Conservation (phyloP, 345 rosid genomes). For the Erysimum cheiranthoides region DNA sequence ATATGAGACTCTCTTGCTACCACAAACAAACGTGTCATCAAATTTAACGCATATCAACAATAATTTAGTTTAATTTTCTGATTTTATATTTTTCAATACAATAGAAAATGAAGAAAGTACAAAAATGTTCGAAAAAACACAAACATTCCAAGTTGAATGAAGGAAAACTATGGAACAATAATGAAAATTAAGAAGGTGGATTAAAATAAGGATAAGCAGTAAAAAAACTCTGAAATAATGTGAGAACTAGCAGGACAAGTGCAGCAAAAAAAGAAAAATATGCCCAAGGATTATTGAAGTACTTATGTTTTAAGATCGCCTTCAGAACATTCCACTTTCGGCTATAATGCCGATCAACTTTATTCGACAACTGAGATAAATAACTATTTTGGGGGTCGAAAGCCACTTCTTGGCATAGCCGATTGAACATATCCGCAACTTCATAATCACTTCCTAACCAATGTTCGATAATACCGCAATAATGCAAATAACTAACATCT, state of each 20-base stretch:
- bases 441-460: conserved; percentile 84
- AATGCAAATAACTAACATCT: conserved; percentile 79
- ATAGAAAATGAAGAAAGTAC: not conserved
- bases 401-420: conserved; percentile 80
- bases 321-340: conserved; percentile 82
- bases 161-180: not conserved
- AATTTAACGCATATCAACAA: no score
- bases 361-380: conserved; percentile 61
- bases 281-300: conserved; percentile 88
- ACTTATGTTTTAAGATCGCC: conserved; percentile 73
- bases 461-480: conserved; percentile 81
- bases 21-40: no score
- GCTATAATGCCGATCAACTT: conserved; percentile 64
- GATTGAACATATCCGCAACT: conserved; percentile 82
- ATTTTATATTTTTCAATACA: not conserved
- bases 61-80: not conserved
- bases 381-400: conserved; percentile 71
- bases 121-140: not conserved
- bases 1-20: no score
- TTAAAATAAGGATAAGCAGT: conserved; percentile 71
- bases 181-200: conserved; percentile 49
- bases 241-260: conserved; percentile 63
- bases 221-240: conserved; percentile 72
- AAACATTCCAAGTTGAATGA: conserved; percentile 5
- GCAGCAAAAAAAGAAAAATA: conserved; percentile 76